Conservation (phyloP, 768 basidiomycete species). For the Lactarius indigo region DNA sequence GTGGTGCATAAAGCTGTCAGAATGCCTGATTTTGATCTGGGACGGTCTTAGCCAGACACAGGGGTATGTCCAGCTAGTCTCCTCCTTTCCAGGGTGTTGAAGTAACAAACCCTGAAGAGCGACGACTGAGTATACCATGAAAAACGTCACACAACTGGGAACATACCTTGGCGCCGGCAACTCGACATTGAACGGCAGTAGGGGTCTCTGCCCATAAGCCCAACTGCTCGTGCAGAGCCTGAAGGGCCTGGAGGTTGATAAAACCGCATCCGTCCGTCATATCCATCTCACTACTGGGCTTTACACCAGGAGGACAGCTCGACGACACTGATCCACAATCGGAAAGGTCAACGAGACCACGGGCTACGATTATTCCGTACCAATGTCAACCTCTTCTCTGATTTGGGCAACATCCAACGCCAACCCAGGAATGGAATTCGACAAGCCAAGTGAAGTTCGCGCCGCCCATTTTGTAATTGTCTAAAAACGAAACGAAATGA, state of each 20-base stretch:
- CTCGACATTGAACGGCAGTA: conserved; percentile 31
- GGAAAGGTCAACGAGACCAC: not conserved
- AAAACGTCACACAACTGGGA: not conserved
- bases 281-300: conserved; percentile 31
- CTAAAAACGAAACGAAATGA: conserved; percentile 33
- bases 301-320: conserved; percentile 24
- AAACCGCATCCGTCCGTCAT: conserved; percentile 77
- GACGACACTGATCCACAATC: conserved; percentile 28
- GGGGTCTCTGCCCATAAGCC: conserved; percentile 28
- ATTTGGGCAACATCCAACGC: conserved; percentile 39
- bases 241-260: conserved; percentile 54
- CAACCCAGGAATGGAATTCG: conserved; percentile 59
- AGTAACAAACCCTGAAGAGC: conserved; percentile 31
- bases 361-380: conserved; percentile 34
- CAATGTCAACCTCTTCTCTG: conserved; percentile 42
- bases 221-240: conserved; percentile 24
- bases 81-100: conserved; percentile 26
- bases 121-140: not conserved
- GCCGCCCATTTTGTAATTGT: conserved; percentile 62
- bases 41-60: conserved; percentile 32
- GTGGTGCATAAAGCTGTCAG: conserved; percentile 33
- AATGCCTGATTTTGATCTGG: conserved; percentile 37
- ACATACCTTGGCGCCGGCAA: conserved; percentile 33
- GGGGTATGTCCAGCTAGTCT: conserved; percentile 20
- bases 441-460: conserved; percentile 58